Evolutionary conservation across 257 asterid genomes (phyloP).

Genomic region (Cruciata laevipes): DNA sequence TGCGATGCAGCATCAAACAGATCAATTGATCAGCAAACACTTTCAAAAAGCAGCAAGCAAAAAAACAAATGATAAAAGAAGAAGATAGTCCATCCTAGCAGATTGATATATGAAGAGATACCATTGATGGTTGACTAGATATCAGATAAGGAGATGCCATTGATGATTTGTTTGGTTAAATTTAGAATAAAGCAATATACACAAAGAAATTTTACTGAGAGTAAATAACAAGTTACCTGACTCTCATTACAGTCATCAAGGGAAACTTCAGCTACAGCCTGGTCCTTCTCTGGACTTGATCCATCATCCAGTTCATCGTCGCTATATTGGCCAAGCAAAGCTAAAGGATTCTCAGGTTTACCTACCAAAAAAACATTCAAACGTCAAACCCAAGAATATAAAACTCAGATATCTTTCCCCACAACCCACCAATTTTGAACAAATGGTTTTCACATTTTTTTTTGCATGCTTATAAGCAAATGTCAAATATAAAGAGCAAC

Average conservation of each 20-base stretch:
- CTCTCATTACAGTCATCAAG: conserved; percentile 32
- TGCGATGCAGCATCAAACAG: background rate
- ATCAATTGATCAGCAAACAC: background rate
- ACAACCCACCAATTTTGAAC: conserved; percentile 12
- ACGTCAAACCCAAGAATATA: conserved; percentile 31
- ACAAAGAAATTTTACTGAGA: background rate
- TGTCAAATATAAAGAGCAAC: conserved; percentile 14
- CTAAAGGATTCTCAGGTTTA: conserved; percentile 62
- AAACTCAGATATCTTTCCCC: conserved; percentile 13
- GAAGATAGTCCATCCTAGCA: background rate
- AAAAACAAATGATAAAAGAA: background rate
- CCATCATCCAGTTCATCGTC: conserved; percentile 80
- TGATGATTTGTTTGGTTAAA: background rate
- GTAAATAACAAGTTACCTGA: conserved; percentile 43
- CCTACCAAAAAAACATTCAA: conserved; percentile 47
- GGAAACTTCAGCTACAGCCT: conserved; percentile 35
- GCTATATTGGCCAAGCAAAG: conserved; percentile 87
- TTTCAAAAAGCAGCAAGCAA: background rate
- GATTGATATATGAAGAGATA: background rate
- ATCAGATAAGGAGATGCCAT: background rate
- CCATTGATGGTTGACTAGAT: background rate
- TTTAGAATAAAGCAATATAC: background rate
- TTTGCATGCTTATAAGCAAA: conserved; percentile 11
- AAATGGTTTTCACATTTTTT: conserved; percentile 14
- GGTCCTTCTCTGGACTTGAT: conserved; percentile 30